phyloP scores from a whole-genome alignment of 164 flowering plant genomes.

The Nymphaea colorata region DNA sequence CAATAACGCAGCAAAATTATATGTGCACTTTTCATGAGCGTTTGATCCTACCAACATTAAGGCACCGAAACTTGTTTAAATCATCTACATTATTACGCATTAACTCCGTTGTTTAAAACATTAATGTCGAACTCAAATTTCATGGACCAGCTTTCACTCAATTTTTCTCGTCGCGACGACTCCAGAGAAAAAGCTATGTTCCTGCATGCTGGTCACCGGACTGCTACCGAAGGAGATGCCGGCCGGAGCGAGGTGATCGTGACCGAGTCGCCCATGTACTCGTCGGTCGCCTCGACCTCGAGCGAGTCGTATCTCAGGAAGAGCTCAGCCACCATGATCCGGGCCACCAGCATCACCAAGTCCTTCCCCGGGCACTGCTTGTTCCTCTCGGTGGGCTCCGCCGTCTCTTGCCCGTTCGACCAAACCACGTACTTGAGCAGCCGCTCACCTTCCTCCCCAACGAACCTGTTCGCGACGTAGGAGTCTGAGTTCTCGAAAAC shows the following conservation, averaged over 20 bases:
- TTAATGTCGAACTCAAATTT: no score
- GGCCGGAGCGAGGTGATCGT: constrained; percentile 8
- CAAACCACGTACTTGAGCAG: constrained; percentile 41
- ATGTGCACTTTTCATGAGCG: no score
- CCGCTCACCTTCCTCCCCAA: constrained; percentile 36
- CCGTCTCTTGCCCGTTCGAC: constrained; percentile 49
- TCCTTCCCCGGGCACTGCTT: constrained; percentile 45
- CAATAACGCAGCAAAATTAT: no score
- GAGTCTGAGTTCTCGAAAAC: constrained; percentile 32
- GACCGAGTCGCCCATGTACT: constrained; percentile 6
- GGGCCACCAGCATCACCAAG: constrained; percentile 25
- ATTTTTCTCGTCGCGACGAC: no score
- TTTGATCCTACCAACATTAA: no score
- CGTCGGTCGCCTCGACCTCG: constrained; percentile 5
- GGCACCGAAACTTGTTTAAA: no score
- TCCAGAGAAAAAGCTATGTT: no score
- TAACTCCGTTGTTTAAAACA: no score
- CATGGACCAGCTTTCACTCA: no score
- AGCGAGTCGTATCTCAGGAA: constrained; percentile 45
- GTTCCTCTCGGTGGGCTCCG: constrained; percentile 20
- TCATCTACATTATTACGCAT: no score
- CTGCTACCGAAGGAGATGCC: background rate
- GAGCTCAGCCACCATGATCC: constrained; percentile 30
- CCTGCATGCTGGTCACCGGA: no score
- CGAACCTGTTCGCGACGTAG: constrained; percentile 28